phyloP scores from a whole-genome alignment of 2,329 filamentous ascomycete species.

The Aspergillus eucalypticola region DNA sequence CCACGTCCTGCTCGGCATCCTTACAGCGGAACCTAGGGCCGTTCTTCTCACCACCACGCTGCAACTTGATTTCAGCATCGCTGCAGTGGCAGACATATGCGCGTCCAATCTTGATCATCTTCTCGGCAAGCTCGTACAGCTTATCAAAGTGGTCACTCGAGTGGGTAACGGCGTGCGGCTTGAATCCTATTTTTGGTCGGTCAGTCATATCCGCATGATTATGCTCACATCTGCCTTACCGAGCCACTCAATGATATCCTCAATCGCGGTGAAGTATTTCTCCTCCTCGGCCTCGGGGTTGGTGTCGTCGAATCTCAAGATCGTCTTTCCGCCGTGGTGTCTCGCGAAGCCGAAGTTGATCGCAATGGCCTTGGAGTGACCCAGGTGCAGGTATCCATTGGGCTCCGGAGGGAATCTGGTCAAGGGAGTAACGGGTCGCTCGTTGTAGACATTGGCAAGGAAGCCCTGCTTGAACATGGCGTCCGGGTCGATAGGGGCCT shows the following conservation, averaged over 20 bases:
- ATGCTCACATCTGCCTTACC: constrained; percentile 20
- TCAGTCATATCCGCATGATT: neutral
- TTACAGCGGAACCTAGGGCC: constrained; percentile 52
- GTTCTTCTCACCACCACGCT: constrained; percentile 74
- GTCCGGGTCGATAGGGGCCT: constrained; percentile 48
- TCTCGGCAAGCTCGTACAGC: constrained; percentile 85
- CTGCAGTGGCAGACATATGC: constrained; percentile 83
- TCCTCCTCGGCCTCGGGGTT: constrained; percentile 94
- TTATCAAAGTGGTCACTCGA: constrained; percentile 87
- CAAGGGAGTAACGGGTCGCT: constrained; percentile 56
- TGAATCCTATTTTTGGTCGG: constrained; percentile 58
- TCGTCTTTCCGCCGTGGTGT: constrained; percentile 71
- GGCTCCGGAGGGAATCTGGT: constrained; percentile 84
- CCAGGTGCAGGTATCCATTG: constrained; percentile 91
- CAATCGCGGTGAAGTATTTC: constrained; percentile 83
- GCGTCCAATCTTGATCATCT: constrained; percentile 70
- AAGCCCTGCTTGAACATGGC: constrained; percentile 81
- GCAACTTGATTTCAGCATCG: constrained; percentile 79
- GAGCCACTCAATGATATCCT: constrained; percentile 84
- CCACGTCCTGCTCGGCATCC: constrained; percentile 56
- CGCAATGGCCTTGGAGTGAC: constrained; percentile 92
- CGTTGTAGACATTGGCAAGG: constrained; percentile 69
- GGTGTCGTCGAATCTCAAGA: constrained; percentile 86
- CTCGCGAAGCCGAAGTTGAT: constrained; percentile 95
- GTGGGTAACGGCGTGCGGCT: constrained; percentile 76